These are phyloP conservation scores for Hypoxylon sp. DNA, from an alignment of 2,329 filamentous ascomycete genomes.

Conservation along the genomic window DNA sequence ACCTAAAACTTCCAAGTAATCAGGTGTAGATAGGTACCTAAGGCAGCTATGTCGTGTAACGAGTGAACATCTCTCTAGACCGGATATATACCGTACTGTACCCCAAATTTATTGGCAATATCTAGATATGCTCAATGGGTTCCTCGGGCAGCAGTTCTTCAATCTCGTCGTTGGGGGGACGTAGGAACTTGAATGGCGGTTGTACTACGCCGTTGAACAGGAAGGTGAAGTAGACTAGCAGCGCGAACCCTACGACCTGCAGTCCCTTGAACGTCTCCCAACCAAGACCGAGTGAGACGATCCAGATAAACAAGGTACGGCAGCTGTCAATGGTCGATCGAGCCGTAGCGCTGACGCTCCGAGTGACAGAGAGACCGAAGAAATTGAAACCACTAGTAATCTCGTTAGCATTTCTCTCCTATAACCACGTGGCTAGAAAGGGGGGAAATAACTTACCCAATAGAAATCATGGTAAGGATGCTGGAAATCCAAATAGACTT, in stretches of 20 bases:
- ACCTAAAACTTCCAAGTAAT: background rate
- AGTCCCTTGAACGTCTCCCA: conserved; percentile 99
- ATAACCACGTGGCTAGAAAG: conserved; percentile 1
- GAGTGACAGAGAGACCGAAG: conserved; percentile 94
- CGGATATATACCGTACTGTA: background rate
- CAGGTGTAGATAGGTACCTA: background rate
- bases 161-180: conserved; percentile 64
- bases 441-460: conserved; percentile 74
- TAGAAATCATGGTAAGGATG: conserved; percentile 95
- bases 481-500: conserved; percentile 80
- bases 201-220: conserved; percentile 94
- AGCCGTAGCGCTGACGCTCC: conserved; percentile 89
- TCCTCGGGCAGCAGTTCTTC: conserved; percentile 82
- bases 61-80: background rate
- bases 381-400: conserved; percentile 90
- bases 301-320: conserved; percentile 97
- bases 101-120: background rate
- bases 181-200: conserved; percentile 80
- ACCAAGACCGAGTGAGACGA: conserved; percentile 90
- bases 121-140: conserved; percentile 77
- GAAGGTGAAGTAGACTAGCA: conserved; percentile 97
- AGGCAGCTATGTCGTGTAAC: background rate
- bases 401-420: conserved; percentile 6
- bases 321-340: conserved; percentile 98
- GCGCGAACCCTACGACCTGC: conserved; percentile 87